Evolutionary conservation across 2,329 filamentous ascomycete species (phyloP).

Genomic region (Bipolaris sorokiniana): DNA sequence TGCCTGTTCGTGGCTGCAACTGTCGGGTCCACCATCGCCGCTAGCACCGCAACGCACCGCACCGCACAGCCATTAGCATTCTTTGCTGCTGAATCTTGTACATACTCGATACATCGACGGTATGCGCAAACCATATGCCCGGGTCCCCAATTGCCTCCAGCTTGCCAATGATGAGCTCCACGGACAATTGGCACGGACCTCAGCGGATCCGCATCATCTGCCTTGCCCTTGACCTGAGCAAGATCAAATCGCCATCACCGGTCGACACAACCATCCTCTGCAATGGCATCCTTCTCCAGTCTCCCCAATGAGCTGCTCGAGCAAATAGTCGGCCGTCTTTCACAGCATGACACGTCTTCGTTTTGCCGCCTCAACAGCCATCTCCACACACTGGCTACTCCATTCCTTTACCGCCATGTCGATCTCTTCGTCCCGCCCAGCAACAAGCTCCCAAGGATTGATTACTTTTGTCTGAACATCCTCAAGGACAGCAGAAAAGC

Average conservation of each 20-base stretch:
- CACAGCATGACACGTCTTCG: constrained; percentile 26
- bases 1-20: not conserved
- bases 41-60: too few relatives aligned
- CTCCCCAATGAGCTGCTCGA: constrained; percentile 36
- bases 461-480: constrained; percentile 34
- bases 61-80: not conserved
- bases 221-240: not conserved
- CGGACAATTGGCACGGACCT: constrained; percentile 4
- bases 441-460: constrained; percentile 31
- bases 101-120: too few relatives aligned
- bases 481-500: constrained; percentile 23
- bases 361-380: constrained; percentile 22
- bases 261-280: not conserved
- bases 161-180: not conserved
- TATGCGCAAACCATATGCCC: too few relatives aligned
- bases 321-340: constrained; percentile 25
- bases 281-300: constrained; percentile 29
- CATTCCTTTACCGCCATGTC: constrained; percentile 34
- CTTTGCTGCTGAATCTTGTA: not conserved
- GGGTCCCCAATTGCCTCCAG: not conserved
- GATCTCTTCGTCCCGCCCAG: constrained; percentile 28
- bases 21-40: not conserved
- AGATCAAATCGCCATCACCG: not conserved
- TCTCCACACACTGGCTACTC: constrained; percentile 19
- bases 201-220: not conserved